Base-by-base conservation (phyloP, 345 rosid genomes). In the Balakata baccata region DNA sequence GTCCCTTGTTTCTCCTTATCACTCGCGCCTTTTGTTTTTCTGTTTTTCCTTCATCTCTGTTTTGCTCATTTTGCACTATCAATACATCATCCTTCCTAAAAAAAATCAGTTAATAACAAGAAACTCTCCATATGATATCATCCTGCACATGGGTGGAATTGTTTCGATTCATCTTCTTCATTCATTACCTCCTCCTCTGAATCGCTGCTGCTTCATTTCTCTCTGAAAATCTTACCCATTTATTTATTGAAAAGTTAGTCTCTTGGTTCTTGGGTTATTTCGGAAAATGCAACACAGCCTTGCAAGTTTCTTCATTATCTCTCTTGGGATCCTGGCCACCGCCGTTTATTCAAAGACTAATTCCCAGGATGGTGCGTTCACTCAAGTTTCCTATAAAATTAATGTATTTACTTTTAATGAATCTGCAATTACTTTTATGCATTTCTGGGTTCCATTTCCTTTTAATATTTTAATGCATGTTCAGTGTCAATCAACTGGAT, bases 281-380 rank as follows among this genome's bases (percentile, higher is more conserved):
- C 34, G 67, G 47, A 60, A 29, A 70, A 79, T 79, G 82, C 46
- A 79, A 76, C 75, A 29, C 64, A 29, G 41, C 59, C 20, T 49
- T 70, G 54, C 57, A 12, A 68, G 62, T 29, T 37, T 71, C 63
- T 78, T 74, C 50, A 8, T 81, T 20, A 22, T 82, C 69, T 82
- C 74, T 77, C 77, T 85, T 43, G 85, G 81, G 58, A 43, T 81
- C 73, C 71, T 84, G 62, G 18, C 75, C 60, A 73, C 71, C 25
- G 14, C 68, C 37, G 86, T 79, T 71, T 82, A 78, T 80, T 85
- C 96, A 13, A 84, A 86, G 80, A 88, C 96, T 2, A 81, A 85
- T 54, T 82, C 85, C 37, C 76, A 77, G 46, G 92, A 90, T 41
- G 89, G 96, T 88, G 80, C 73, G 71, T 67, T 8, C 74, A 13